Conservation (phyloP, 768 basidiomycete species). For the Leccinum sublutescens region DNA sequence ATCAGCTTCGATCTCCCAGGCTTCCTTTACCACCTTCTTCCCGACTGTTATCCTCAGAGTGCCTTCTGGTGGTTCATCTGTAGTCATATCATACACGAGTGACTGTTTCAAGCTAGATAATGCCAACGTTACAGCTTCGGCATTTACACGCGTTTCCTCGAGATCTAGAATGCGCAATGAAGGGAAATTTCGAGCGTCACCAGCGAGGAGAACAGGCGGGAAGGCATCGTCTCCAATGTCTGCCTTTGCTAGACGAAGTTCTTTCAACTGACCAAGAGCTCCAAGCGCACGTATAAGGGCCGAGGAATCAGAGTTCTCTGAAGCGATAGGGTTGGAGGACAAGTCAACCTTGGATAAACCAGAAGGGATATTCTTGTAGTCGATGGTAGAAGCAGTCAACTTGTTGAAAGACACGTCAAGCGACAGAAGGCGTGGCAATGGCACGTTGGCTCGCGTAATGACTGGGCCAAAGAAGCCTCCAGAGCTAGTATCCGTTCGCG, state of each 20-base stretch:
- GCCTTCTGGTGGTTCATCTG: conserved; percentile 52
- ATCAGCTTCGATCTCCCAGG: conserved; percentile 80
- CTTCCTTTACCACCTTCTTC: conserved; percentile 67
- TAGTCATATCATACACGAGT: conserved; percentile 53
- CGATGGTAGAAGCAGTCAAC: conserved; percentile 53
- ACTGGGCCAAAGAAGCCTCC: conserved; percentile 64
- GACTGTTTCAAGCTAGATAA: conserved; percentile 49
- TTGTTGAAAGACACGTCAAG: conserved; percentile 70
- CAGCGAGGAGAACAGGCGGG: conserved; percentile 27
- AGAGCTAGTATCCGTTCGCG: conserved; percentile 31
- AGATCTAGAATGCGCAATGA: conserved; percentile 59
- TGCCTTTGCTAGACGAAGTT: conserved; percentile 54
- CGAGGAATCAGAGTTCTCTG: conserved; percentile 24
- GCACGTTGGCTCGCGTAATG: conserved; percentile 58
- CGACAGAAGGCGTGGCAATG: conserved; percentile 62
- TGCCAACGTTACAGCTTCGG: conserved; percentile 43
- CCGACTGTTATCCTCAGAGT: conserved; percentile 60
- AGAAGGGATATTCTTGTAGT: conserved; percentile 50
- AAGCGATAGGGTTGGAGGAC: conserved; percentile 64
- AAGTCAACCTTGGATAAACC: conserved; percentile 59
- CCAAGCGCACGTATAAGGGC: conserved; percentile 47
- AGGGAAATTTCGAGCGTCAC: conserved; percentile 41
- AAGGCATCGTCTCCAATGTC: conserved; percentile 64
- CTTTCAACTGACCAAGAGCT: conserved; percentile 50
- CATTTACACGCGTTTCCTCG: conserved; percentile 59